Percentiles rank a stretch among this genome's conserved stretches.
These are phyloP conservation scores for Crotalaria pallida DNA, from an alignment of 306 rosid genomes.

Conservation along the genomic window DNA sequence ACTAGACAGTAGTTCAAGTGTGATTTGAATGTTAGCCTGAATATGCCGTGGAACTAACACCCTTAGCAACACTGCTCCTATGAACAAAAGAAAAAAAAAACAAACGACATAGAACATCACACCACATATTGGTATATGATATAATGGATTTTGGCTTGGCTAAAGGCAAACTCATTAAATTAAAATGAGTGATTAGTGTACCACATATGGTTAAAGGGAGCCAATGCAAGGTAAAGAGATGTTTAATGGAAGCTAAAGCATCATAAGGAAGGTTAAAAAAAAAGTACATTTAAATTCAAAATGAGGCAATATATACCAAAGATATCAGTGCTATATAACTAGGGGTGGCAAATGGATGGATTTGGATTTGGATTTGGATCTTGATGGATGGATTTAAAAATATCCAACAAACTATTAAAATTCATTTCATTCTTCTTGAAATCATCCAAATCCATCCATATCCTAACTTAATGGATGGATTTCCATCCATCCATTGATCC, in stretches of 20 bases:
- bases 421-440: too few species aligned
- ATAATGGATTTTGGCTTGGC: not conserved
- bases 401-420: too few species aligned
- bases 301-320: slow-evolving; percentile 34
- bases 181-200: not conserved
- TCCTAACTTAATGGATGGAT: too few species aligned
- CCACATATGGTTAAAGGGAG: too few species aligned
- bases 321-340: slow-evolving; percentile 42
- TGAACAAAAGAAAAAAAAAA: not conserved
- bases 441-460: too few species aligned
- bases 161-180: not conserved
- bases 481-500: too few species aligned
- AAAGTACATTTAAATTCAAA: not conserved
- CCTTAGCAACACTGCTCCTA: slow-evolving; percentile 56
- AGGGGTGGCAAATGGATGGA: too few species aligned
- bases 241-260: not conserved
- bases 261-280: not conserved
- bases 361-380: too few species aligned
- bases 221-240: not conserved
- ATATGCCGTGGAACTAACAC: slow-evolving; percentile 37
- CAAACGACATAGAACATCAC: not conserved
- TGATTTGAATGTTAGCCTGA: not conserved
- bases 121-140: not conserved
- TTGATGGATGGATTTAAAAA: too few species aligned
- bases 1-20: not conserved